Conservation (phyloP, 768 basidiomycete species). For the Auriscalpium microsporum region DNA sequence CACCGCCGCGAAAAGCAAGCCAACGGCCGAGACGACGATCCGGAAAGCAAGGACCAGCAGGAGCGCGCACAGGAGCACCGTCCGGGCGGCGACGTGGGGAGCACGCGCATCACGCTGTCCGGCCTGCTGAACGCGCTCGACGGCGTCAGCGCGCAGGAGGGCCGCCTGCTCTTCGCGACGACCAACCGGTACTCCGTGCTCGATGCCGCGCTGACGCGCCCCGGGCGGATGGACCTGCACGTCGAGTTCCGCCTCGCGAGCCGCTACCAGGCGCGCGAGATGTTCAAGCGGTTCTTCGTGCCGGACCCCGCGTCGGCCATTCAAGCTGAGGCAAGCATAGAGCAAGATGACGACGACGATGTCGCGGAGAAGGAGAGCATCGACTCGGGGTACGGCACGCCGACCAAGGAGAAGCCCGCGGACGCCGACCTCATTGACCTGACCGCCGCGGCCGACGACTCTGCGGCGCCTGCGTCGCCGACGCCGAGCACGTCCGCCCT, state of each 20-base stretch:
- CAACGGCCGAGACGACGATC: slow-evolving; percentile 4
- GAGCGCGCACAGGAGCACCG: neutral
- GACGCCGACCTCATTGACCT: slow-evolving; percentile 3
- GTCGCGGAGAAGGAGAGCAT: slow-evolving; percentile 12
- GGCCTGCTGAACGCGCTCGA: slow-evolving; percentile 76
- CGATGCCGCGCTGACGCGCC: slow-evolving; percentile 67
- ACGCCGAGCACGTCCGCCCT: neutral
- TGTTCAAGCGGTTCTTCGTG: slow-evolving; percentile 64
- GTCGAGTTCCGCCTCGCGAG: slow-evolving; percentile 73
- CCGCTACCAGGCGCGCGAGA: slow-evolving; percentile 52
- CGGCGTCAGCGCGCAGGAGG: slow-evolving; percentile 72
- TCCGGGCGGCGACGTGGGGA: neutral
- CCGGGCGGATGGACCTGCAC: slow-evolving; percentile 76
- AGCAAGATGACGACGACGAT: slow-evolving; percentile 20
- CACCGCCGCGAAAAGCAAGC: slow-evolving; percentile 19
- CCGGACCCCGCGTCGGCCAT: slow-evolving; percentile 26
- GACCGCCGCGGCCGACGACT: neutral
- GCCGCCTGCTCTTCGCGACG: slow-evolving; percentile 73
- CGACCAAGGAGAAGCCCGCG: neutral
- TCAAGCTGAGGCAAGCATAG: slow-evolving; percentile 14
- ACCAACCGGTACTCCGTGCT: slow-evolving; percentile 66
- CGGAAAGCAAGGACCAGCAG: slow-evolving; percentile 4
- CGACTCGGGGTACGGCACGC: slow-evolving; percentile 13
- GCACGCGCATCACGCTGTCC: slow-evolving; percentile 48
- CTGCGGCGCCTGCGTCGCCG: neutral